Conservation (phyloP, 225 moss, liverwort and hornwort species). For the Thuidium tamariscinum region DNA sequence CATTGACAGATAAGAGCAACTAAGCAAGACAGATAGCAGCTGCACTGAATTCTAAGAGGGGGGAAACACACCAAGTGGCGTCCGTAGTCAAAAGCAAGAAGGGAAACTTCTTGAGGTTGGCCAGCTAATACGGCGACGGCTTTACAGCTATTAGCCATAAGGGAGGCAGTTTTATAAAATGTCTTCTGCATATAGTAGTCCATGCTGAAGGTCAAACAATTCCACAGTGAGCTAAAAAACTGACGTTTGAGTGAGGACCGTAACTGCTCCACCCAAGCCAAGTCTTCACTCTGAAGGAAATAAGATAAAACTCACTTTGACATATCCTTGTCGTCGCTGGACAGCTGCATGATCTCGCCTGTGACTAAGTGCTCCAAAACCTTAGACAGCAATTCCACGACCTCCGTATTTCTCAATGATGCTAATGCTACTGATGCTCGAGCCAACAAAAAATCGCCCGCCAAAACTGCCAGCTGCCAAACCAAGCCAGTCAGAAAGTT, state of each 20-base stretch:
- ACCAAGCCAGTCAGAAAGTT: background rate
- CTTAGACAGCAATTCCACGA: conserved; percentile 65
- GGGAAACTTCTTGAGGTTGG: conserved; percentile 75
- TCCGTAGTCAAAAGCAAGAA: conserved; percentile 83
- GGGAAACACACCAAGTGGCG: conserved; percentile 59
- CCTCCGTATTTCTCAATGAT: conserved; percentile 68
- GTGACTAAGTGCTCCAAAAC: conserved; percentile 90
- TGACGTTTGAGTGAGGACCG: background rate
- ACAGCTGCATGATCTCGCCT: conserved; percentile 98
- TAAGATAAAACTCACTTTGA: conserved; percentile 44
- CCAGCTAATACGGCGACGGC: conserved; percentile 71
- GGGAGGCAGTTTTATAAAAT: conserved; percentile 92
- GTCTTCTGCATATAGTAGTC: conserved; percentile 96
- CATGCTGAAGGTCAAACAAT: conserved; percentile 48
- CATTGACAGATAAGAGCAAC: background rate
- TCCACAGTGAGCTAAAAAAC: background rate
- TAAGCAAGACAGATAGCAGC: background rate
- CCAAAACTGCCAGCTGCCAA: conserved; percentile 86
- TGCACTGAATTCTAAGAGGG: background rate
- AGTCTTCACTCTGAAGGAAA: background rate
- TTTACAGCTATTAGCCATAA: conserved; percentile 97
- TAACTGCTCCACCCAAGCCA: background rate
- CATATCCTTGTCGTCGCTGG: conserved; percentile 52
- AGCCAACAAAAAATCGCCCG: conserved; percentile 87
- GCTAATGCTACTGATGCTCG: conserved; percentile 86